A percentile compares a stretch with the other conserved stretches of the same genome.
Evolutionary conservation across 2,329 filamentous ascomycete genomes (phyloP).

Genomic region (Colletotrichum shisoi): DNA sequence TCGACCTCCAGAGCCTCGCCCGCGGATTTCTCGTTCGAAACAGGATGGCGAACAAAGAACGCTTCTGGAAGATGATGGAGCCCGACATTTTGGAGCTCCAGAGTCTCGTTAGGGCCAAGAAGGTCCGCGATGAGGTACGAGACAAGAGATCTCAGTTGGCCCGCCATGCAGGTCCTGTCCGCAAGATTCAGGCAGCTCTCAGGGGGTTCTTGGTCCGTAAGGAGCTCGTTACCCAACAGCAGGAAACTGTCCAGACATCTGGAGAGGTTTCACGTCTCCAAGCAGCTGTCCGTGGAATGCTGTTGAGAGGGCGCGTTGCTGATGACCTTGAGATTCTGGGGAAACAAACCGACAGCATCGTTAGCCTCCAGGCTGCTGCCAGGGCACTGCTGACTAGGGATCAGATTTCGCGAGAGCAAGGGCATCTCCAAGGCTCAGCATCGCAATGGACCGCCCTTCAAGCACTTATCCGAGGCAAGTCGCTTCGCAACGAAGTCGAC

Average conservation of each 20-base stretch:
- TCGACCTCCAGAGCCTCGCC: constrained; percentile 78
- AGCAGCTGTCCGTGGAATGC: constrained; percentile 71
- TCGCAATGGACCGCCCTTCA: constrained; percentile 62
- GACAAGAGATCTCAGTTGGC: constrained; percentile 66
- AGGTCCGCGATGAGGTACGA: constrained; percentile 66
- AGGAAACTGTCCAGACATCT: constrained; percentile 61
- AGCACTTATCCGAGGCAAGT: constrained; percentile 57
- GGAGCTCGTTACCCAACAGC: constrained; percentile 62
- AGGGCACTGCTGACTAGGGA: constrained; percentile 68
- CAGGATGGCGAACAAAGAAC: constrained; percentile 67
- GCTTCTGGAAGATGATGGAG: constrained; percentile 74
- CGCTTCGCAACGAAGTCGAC: constrained; percentile 56
- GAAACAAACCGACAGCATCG: constrained; percentile 59
- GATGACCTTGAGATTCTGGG: constrained; percentile 63
- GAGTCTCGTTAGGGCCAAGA: constrained; percentile 77
- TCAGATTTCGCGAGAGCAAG: constrained; percentile 60
- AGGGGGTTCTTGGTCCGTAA: constrained; percentile 72
- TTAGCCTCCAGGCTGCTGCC: constrained; percentile 70
- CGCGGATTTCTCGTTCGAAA: constrained; percentile 78
- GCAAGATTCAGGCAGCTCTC: constrained; percentile 70
- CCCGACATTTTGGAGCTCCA: constrained; percentile 80
- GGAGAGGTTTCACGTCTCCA: constrained; percentile 67
- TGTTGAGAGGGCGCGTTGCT: constrained; percentile 66
- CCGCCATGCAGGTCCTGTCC: constrained; percentile 68
- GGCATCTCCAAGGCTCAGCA: constrained; percentile 60